Evolutionary conservation across 345 rosid species (phyloP).

Genomic region (Rubroshorea leprosula): DNA sequence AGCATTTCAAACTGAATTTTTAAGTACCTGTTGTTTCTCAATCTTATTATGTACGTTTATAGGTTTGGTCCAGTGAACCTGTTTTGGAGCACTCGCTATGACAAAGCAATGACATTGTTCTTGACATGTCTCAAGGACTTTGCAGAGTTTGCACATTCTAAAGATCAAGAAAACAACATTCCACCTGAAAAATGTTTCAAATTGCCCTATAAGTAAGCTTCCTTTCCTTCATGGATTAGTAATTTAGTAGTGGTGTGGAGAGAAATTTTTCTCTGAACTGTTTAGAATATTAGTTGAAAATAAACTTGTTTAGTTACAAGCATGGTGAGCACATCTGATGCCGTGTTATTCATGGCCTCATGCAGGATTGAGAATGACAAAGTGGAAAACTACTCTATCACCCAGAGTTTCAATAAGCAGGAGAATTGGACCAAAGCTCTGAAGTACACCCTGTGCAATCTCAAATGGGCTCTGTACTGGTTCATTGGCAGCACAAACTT

Average conservation of each 20-base stretch:
- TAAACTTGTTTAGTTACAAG: no score
- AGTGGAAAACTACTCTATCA: constrained; percentile 78
- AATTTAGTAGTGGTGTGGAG: no score
- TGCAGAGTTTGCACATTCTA: constrained; percentile 76
- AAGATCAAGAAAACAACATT: constrained; percentile 87
- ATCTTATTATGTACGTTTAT: constrained; percentile 11
- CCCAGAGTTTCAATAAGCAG: constrained; percentile 90
- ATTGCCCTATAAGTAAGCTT: constrained; percentile 77
- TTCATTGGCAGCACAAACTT: constrained; percentile 88
- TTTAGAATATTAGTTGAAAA: no score
- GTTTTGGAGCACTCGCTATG: constrained; percentile 96
- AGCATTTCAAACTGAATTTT: constrained; percentile 7
- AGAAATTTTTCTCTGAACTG: no score
- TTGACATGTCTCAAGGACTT: constrained; percentile 92
- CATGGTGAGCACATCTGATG: no score
- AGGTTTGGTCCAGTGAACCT: constrained; percentile 97
- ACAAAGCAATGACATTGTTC: constrained; percentile 92
- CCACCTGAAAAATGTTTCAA: constrained; percentile 81
- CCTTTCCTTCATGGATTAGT: no score
- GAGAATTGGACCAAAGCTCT: constrained; percentile 99
- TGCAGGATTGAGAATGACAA: constrained; percentile 90
- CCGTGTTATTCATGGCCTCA: no score
- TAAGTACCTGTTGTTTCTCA: constrained; percentile 6
- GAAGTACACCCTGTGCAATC: constrained; percentile 83
- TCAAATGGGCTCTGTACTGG: constrained; percentile 97